Percentiles rank a stretch among this genome's conserved stretches.
Conservation (phyloP, 2,329 filamentous ascomycete genomes). For the Calonectria pseudoturangicola region DNA sequence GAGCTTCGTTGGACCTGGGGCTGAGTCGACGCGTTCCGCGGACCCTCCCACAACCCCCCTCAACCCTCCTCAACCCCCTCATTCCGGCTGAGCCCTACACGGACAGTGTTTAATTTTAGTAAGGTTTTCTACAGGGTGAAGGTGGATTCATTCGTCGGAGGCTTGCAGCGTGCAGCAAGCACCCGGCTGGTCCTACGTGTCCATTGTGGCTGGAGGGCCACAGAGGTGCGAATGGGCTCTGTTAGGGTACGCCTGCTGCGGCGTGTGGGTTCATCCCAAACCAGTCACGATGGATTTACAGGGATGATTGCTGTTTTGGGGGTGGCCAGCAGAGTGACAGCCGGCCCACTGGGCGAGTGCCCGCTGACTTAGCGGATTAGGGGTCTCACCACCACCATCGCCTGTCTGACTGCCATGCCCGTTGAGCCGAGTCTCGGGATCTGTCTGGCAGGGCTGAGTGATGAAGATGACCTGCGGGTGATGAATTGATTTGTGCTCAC, state of each 20-base stretch:
- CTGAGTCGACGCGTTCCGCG: conserved; percentile 19
- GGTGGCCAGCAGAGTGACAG: not conserved
- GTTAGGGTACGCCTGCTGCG: conserved; percentile 19
- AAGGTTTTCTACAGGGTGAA: not conserved
- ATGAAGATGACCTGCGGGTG: not conserved
- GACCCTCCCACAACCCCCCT: not conserved
- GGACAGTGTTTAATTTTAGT: conserved; percentile 19
- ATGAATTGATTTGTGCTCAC: not conserved
- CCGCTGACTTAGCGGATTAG: conserved; percentile 21
- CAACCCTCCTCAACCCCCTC: not conserved
- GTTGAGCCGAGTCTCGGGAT: not conserved
- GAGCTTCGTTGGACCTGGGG: not conserved
- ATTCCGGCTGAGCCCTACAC: conserved; percentile 17
- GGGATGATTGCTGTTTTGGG: conserved; percentile 12
- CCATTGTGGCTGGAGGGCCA: conserved; percentile 19
- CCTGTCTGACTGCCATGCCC: not conserved
- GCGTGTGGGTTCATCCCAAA: conserved; percentile 17
- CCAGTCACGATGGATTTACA: conserved; percentile 7
- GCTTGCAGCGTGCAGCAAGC: conserved; percentile 13
- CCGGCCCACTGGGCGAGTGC: conserved; percentile 11
- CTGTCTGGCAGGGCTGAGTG: conserved; percentile 12
- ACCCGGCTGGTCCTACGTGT: conserved; percentile 19
- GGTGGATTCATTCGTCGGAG: conserved; percentile 12
- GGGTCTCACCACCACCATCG: conserved; percentile 1
- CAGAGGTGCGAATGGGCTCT: not conserved